Base-by-base conservation (phyloP, 352 stramenopile species). In the Globisporangium iwayamae region DNA sequence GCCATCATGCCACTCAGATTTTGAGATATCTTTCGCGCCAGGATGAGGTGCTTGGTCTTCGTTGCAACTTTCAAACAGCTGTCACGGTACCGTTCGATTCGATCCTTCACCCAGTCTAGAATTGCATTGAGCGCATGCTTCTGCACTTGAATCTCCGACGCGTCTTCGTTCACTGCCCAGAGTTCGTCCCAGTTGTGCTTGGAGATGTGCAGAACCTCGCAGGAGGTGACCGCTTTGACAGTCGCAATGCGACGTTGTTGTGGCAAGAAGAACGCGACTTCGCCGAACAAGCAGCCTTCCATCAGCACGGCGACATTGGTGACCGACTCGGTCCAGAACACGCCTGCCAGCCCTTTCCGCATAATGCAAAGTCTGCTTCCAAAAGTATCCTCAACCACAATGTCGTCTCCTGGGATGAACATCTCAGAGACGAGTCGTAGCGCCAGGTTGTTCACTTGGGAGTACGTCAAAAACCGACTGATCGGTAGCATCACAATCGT, bases 401-500 rank as follows among this genome's bases (percentile, higher is more conserved):
- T 88, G 9, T 73, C 79, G 48, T 93, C 81, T 4, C 81, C 81
- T 2, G 81, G 80, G 34, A 93, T 87, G 50, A 87, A 93, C 0
- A 93, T 62, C 45, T 93, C 83, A 0, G 84, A 73, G 11, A 76
- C 63, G 0, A 94, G 69, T 13, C 83, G 70, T 14, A 93, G 47
- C 1, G 85, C 79, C 5, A 94, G 66, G 52, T 87, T 90, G 51
- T 89, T 89, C 8, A 90, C 63, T 30, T 92, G 83, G 2, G 80
- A 67, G 8, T 75, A 66, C 0, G 80, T 77, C 4, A 92, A 61
- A 50, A 86, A 86, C 6, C 71, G 79, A 28, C 75, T 84, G 47
- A 94, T 89, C 0, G 85, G 75, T 0, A 93, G 57, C 32, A 60
- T 46, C 1, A 68, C 18, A 16, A 93, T 85, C 0, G 77, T 54